A percentile compares a stretch with the other conserved stretches of the same genome.
phyloP scores from a whole-genome alignment of 192 early-diverging fungal genomes.

The Mortierella antarctica region DNA sequence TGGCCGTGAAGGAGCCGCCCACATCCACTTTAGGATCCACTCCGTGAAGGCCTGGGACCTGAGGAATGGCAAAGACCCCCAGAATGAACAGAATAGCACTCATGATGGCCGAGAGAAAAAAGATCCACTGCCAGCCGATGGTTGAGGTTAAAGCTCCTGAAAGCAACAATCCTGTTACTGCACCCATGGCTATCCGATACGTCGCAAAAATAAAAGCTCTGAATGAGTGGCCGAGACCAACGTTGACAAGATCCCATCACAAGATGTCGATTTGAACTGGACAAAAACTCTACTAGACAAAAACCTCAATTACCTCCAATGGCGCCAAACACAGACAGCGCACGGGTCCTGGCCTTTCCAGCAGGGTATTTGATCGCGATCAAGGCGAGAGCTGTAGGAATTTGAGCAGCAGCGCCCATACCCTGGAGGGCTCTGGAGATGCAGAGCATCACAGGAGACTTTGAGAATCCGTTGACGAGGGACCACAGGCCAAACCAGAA shows the following conservation, averaged over 20 bases:
- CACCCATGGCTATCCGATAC: conserved; percentile 33
- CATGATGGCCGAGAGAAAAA: conserved; percentile 51
- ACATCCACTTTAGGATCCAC: conserved; percentile 52
- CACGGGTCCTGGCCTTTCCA: conserved; percentile 31
- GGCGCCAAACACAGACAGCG: conserved; percentile 48
- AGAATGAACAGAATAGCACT: conserved; percentile 43
- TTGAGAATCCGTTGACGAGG: conserved; percentile 51
- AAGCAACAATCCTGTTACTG: conserved; percentile 47
- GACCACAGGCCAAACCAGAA: conserved; percentile 47
- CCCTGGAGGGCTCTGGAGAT: conserved; percentile 55
- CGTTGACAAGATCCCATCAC: not conserved
- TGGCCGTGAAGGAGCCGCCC: conserved; percentile 42
- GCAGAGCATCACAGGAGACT: conserved; percentile 46
- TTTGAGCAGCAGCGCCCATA: conserved; percentile 53
- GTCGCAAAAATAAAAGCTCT: not conserved
- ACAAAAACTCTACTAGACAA: not conserved
- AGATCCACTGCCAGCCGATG: conserved; percentile 58
- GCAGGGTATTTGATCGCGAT: conserved; percentile 50
- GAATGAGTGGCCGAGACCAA: not conserved
- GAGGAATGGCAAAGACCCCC: conserved; percentile 46
- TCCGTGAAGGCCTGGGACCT: conserved; percentile 25
- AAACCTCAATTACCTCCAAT: conserved; percentile 41
- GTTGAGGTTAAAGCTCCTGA: conserved; percentile 52
- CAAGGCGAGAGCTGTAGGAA: conserved; percentile 46
- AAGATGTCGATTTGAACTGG: not conserved